A percentile compares a stretch with the other conserved stretches of the same genome.
Evolutionary conservation across 2,329 filamentous ascomycete genomes (phyloP).

Genomic region (Fonsecaea monophora): DNA sequence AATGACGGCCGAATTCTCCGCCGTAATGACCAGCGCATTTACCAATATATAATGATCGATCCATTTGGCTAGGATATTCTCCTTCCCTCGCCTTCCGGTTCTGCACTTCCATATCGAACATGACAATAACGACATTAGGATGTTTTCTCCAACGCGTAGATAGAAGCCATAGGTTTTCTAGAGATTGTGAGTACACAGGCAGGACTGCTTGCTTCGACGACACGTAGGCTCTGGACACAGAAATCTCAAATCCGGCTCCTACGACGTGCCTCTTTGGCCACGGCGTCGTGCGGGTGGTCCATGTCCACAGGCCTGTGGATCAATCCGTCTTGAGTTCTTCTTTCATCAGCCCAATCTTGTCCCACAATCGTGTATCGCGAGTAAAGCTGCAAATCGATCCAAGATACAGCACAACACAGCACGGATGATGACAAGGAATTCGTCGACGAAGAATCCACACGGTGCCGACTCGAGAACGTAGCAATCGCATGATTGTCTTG

Average conservation of each 20-base stretch:
- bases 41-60: too few species aligned
- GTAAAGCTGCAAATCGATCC: slow-evolving; percentile 11
- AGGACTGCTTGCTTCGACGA: slow-evolving; percentile 46
- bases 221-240: slow-evolving; percentile 42
- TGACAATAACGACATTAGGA: too few species aligned
- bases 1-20: too few species aligned
- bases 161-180: slow-evolving; percentile 40
- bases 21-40: too few species aligned
- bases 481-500: slow-evolving; percentile 57
- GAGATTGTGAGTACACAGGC: slow-evolving; percentile 39
- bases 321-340: slow-evolving; percentile 1
- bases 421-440: slow-evolving; percentile 44
- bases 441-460: slow-evolving; percentile 22
- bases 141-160: slow-evolving; percentile 42
- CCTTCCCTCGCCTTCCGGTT: too few species aligned
- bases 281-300: slow-evolving; percentile 44
- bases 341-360: slow-evolving; percentile 7
- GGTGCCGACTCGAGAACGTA: slow-evolving; percentile 21
- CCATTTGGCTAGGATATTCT: too few species aligned
- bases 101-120: too few species aligned
- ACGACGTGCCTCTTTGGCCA: slow-evolving; percentile 48
- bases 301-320: slow-evolving; percentile 13
- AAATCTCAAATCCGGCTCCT: slow-evolving; percentile 39
- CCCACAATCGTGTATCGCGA: slow-evolving; percentile 1
- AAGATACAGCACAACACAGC: slow-evolving; percentile 46